Evolutionary conservation across 2,329 filamentous ascomycete genomes (phyloP), one percentile per base, ranked within the genome.

Genomic region (Ophiosphaerella korrae): DNA sequence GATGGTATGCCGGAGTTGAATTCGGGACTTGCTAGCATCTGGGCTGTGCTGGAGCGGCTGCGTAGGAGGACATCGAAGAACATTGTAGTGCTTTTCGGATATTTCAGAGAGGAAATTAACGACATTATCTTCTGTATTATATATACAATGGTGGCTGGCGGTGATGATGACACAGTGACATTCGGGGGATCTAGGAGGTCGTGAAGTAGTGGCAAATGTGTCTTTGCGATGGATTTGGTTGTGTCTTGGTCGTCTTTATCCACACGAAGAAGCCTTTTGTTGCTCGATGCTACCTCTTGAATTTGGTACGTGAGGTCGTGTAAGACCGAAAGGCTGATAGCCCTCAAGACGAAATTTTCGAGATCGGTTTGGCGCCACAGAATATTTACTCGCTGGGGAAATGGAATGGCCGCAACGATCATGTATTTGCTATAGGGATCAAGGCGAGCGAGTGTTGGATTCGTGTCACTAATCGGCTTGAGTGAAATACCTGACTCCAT

Each of bases 381-480:
- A 35, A 45, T 23, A n/a, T 29, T n/a, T 4, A 43, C 23, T 29
- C 46, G 24, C 18, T 43, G 13, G n/a, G 2, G 14, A 26, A 39
- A 37, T 12, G 46, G 46, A 3, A 49, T 33, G 21, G 46, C 33
- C 16, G 46, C 38, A 7, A 49, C 38, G 4, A 49, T 49, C 26
- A 35, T 49, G 23, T 38, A 49, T 33, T 44, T 49, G 23, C 11
- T 34, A 9, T 43, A 43, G n/a, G 6, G 14, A 38, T 44, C 40
- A 16, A 49, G 39, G 7, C 18, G 39, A 18, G 3, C 14, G 13
- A 23, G 36, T 3, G 21, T 32, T 16, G 41, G 41, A 18, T 29
- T 34, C 3, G 24, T 38, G 13, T 37, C 18, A 32, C 14, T 43
- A 29, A 40, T 11, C 6, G 39, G 29, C 12, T 14, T n/a, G 3